Conservation (phyloP, 2,329 filamentous ascomycete species). For the Pseudonectria foliicola region DNA sequence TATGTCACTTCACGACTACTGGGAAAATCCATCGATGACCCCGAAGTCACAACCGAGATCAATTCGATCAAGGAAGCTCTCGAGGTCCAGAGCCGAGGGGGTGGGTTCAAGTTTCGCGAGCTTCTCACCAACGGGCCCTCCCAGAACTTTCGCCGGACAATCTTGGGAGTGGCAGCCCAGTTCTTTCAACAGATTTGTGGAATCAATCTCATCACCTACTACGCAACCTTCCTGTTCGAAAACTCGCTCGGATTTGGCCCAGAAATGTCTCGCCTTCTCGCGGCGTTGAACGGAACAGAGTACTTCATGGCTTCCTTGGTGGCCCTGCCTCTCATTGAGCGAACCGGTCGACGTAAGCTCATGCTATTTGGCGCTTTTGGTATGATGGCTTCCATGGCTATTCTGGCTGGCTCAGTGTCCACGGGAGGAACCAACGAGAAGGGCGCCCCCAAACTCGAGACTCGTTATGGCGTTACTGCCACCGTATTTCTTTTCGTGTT, state of each 20-base stretch:
- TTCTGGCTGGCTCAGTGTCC: slow-evolving; percentile 33
- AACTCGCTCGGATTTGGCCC: slow-evolving; percentile 39
- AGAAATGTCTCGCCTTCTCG: slow-evolving; percentile 44
- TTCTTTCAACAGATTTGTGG: slow-evolving; percentile 23
- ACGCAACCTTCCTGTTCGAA: slow-evolving; percentile 24
- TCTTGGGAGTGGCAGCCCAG: slow-evolving; percentile 17
- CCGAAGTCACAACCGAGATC: slow-evolving; percentile 22
- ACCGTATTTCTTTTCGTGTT: slow-evolving; percentile 53
- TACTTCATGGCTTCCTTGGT: slow-evolving; percentile 34
- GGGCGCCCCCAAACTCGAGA: slow-evolving; percentile 20
- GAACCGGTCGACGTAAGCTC: slow-evolving; percentile 50
- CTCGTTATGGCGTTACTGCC: slow-evolving; percentile 23
- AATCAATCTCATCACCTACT: slow-evolving; percentile 31
- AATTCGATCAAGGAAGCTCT: slow-evolving; percentile 37
- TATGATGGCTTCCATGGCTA: slow-evolving; percentile 58
- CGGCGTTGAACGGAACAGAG: slow-evolving; percentile 43
- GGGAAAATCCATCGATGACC: slow-evolving; percentile 17
- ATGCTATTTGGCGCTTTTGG: slow-evolving; percentile 58
- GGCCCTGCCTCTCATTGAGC: slow-evolving; percentile 37
- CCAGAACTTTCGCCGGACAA: slow-evolving; percentile 32
- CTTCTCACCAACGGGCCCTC: slow-evolving; percentile 39
- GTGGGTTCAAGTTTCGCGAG: slow-evolving; percentile 20
- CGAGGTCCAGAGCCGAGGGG: slow-evolving; percentile 23
- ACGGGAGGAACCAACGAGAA: slow-evolving; percentile 24
- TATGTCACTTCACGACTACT: slow-evolving; percentile 4